Conservation (phyloP, 2,329 filamentous ascomycete genomes). For the Penicillium sp. region DNA sequence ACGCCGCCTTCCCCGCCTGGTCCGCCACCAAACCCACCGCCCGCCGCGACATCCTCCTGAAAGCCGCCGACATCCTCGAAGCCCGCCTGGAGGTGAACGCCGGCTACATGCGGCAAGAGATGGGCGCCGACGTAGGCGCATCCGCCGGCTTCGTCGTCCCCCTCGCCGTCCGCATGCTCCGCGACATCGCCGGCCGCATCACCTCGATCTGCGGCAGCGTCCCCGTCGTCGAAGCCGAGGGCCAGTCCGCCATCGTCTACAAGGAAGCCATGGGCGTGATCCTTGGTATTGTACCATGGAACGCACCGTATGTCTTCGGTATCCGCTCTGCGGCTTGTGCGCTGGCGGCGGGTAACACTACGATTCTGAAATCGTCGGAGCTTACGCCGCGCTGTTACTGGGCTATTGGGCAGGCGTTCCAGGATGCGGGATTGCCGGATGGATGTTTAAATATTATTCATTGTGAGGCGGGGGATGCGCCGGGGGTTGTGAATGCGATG, state of each 20-base stretch:
- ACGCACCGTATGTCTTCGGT: constrained; percentile 56
- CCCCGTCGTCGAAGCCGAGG: constrained; percentile 52
- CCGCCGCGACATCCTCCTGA: constrained; percentile 70
- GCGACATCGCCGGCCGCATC: constrained; percentile 53
- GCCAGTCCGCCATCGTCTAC: constrained; percentile 64
- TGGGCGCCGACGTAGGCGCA: constrained; percentile 47
- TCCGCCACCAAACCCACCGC: constrained; percentile 59
- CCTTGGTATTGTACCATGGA: constrained; percentile 75
- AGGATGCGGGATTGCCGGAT: constrained; percentile 71
- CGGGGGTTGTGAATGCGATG: constrained; percentile 66
- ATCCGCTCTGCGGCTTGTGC: constrained; percentile 59
- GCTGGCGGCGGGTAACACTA: constrained; percentile 71
- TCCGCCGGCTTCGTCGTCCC: constrained; percentile 35
- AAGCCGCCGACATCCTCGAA: constrained; percentile 62
- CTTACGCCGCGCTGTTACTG: constrained; percentile 63
- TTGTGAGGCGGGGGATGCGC: constrained; percentile 61
- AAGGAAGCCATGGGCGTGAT: constrained; percentile 78
- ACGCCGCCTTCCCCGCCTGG: constrained; percentile 68
- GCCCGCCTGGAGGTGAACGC: constrained; percentile 53
- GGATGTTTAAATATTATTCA: constrained; percentile 76
- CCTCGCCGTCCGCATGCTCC: constrained; percentile 42
- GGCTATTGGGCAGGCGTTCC: constrained; percentile 62
- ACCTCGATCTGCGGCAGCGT: constrained; percentile 51
- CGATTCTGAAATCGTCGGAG: constrained; percentile 71
- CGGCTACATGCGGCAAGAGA: constrained; percentile 60